Percentiles rank a stretch among this genome's conserved stretches.
phyloP scores from a whole-genome alignment of 768 basidiomycete genomes.

The Saitozyma sp. region DNA sequence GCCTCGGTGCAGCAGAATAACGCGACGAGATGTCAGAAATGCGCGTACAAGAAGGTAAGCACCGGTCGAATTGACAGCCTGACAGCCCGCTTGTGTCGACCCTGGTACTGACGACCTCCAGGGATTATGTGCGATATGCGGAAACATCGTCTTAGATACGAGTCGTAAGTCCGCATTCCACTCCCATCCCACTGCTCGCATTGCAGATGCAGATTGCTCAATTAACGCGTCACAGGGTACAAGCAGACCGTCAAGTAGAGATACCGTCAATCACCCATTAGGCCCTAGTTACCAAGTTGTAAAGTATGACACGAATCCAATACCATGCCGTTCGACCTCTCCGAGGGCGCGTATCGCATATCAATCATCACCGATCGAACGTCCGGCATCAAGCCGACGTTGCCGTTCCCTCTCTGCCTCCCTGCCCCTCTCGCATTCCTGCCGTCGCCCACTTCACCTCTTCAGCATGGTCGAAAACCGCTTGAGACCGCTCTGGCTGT shows the following conservation, averaged over 20 bases:
- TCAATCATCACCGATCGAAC: no score
- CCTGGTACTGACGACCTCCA: neutral
- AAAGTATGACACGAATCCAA: neutral
- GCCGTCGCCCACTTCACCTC: neutral
- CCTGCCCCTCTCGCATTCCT: neutral
- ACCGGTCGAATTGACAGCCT: neutral
- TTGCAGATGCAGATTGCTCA: no score
- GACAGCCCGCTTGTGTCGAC: neutral
- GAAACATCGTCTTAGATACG: slow-evolving; percentile 47
- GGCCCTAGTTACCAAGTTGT: neutral
- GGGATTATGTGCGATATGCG: slow-evolving; percentile 53
- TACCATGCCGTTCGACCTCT: no score
- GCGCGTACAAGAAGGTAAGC: slow-evolving; percentile 51
- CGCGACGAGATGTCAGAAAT: slow-evolving; percentile 51
- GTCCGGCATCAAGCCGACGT: no score
- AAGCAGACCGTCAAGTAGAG: slow-evolving; percentile 43
- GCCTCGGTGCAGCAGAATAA: slow-evolving; percentile 42
- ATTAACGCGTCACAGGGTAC: slow-evolving; percentile 25
- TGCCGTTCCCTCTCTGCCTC: no score
- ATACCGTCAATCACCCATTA: neutral
- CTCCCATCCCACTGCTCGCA: no score
- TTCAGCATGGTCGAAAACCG: neutral
- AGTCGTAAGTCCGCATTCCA: slow-evolving; percentile 25
- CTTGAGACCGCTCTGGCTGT: neutral
- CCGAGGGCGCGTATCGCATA: no score